Base-by-base conservation (phyloP, 2,329 filamentous ascomycete species). In the Zymoseptoria passerinii region DNA sequence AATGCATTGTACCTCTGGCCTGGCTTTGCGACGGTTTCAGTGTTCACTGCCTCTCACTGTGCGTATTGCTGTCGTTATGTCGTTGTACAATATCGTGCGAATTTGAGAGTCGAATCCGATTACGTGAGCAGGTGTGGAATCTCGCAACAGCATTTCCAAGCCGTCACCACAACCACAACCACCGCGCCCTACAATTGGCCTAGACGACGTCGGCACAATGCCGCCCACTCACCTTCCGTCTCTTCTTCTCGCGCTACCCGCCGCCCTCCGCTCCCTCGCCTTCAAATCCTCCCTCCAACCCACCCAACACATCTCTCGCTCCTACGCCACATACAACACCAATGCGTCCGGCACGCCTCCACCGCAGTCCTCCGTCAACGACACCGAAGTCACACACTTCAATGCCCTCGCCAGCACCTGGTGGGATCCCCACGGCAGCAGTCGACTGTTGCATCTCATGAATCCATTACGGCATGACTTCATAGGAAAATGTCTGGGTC, bases 381-480 rank as follows among this genome's bases (percentile, higher is more conserved):
- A 89, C 55, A 83, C 87, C 65, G 92, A 99, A 78, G 84, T 99
- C 64, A 89, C 88, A 18, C 94, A 99, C 78, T 99, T 99, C 82
- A 91, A 91, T 70, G 85, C 85, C 63, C 89, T 99, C 69, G 94
- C 94, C 64, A 89, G 89, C 65, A 87, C 87, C 68, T 99, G 94
- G 94, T 99, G 94, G 94, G 92, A 97, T 75, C 89, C 92, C 1
- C 86, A 96, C 71, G 94, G 94, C 54, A 87, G 92, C 6, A 96
- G 91, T 3, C 85, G 92, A 48, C 85, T 96, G 59, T 84, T 99
- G 1, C 94, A 99, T 75, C 86, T 96, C 65, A 97, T 99, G 92
- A 97, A 99, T 76, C 94, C 94, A 1, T 83, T 96, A 51, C 91
- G 94, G 35, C 92, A 97, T 77, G 86, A 91, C 75, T 97, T 97